phyloP scores from a whole-genome alignment of 805 yeast species.

The Nematodospora valgi region DNA sequence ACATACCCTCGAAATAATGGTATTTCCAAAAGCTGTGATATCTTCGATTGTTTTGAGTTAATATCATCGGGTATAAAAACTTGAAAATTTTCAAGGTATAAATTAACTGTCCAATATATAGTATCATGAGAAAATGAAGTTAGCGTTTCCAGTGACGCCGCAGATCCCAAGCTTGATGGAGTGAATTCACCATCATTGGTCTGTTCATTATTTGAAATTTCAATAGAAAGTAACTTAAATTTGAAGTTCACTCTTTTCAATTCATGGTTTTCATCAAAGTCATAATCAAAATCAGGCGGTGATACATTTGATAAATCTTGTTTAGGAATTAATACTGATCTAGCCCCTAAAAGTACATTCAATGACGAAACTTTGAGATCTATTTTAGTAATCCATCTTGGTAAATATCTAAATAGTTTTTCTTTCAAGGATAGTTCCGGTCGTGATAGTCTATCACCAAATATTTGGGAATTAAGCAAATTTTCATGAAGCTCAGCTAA shows the following conservation, averaged over 20 bases:
- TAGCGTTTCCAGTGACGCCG: conserved; percentile 29
- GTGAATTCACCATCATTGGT: conserved; percentile 1
- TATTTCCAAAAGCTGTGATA: conserved; percentile 4
- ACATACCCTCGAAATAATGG: conserved; percentile 4
- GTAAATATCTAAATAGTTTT: conserved; percentile 22
- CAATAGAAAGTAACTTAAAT: conserved; percentile 2
- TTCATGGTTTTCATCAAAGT: conserved; percentile 17
- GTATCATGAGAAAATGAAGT: conserved; percentile 10
- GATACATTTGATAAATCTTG: conserved; percentile 13
- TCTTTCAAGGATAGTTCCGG: conserved; percentile 13
- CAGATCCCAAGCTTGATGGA: conserved; percentile 4
- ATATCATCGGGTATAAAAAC: conserved; percentile 14
- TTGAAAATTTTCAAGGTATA: conserved; percentile 15
- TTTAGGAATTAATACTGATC: conserved; percentile 34
- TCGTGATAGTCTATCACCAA: too few species aligned
- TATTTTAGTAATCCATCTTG: conserved; percentile 31
- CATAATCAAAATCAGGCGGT: conserved; percentile 12
- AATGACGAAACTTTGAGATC: conserved; percentile 15
- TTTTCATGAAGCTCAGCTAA: conserved; percentile 12
- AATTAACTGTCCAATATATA: conserved; percentile 21
- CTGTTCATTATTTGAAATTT: conserved; percentile 10
- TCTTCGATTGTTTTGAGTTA: conserved; percentile 9
- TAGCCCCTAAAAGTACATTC: conserved; percentile 30
- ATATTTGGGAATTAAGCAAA: not conserved
- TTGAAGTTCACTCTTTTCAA: conserved; percentile 15